A percentile compares a stretch with the other conserved stretches of the same genome.
Conservation (phyloP, 2,329 filamentous ascomycete species). For the Pseudocercospora ulei region DNA sequence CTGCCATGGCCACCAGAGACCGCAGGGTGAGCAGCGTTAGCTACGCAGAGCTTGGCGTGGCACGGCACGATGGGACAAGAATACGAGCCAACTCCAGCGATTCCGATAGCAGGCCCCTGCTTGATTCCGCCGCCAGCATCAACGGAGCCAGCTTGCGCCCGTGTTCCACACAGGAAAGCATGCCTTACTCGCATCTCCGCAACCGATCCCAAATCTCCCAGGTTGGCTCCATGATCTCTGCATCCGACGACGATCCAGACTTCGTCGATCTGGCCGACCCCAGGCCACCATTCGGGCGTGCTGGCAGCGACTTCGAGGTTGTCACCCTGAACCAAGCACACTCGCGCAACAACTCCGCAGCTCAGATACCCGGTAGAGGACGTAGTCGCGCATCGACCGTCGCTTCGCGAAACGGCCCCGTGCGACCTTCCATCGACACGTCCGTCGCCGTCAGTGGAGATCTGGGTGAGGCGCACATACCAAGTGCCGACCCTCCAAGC, state of each 20-base stretch:
- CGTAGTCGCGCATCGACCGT: slow-evolving; percentile 28
- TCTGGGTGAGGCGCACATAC: slow-evolving; percentile 28
- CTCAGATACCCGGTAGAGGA: slow-evolving; percentile 17
- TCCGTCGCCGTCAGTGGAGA: slow-evolving; percentile 20
- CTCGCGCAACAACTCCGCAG: slow-evolving; percentile 28
- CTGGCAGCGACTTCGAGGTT: slow-evolving; percentile 39
- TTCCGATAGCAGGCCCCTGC: slow-evolving; percentile 59
- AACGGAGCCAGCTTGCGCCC: slow-evolving; percentile 30
- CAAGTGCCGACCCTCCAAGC: slow-evolving; percentile 31
- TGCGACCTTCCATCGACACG: slow-evolving; percentile 29
- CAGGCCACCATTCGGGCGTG: slow-evolving; percentile 28
- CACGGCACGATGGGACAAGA: slow-evolving; percentile 65
- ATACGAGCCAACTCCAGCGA: slow-evolving; percentile 63
- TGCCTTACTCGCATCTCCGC: slow-evolving; percentile 33
- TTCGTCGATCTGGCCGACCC: slow-evolving; percentile 24
- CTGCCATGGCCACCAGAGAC: slow-evolving; percentile 47
- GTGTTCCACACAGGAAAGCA: slow-evolving; percentile 24
- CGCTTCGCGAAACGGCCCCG: slow-evolving; percentile 15
- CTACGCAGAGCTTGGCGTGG: slow-evolving; percentile 66
- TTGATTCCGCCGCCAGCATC: slow-evolving; percentile 63
- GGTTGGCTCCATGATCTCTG: slow-evolving; percentile 36
- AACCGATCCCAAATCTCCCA: slow-evolving; percentile 37
- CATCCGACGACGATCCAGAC: slow-evolving; percentile 34
- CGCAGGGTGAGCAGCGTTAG: slow-evolving; percentile 64
- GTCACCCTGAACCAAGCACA: slow-evolving; percentile 35